Percentiles rank a stretch among this genome's conserved stretches.
These are phyloP conservation scores for Alisma plantagoaquatica DNA, from an alignment of 106 monocot genomes.

Conservation along the genomic window DNA sequence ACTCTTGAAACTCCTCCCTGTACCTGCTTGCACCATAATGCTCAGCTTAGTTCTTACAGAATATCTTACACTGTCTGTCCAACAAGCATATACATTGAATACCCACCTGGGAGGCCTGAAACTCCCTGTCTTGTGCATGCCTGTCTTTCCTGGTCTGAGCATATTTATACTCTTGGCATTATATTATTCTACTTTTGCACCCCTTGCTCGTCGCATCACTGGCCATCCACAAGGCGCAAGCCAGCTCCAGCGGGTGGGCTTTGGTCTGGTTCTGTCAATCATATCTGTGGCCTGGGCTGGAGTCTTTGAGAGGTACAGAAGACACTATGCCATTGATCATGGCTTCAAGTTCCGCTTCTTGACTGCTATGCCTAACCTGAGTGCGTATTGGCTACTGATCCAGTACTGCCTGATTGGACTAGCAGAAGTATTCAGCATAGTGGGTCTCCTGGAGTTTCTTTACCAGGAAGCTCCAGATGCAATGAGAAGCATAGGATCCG, in stretches of 20 bases:
- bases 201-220: conserved; percentile 5
- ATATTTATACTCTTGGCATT: conserved; percentile 37
- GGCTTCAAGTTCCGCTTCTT: conserved; percentile 46
- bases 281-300: conserved; percentile 75
- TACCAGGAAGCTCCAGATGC: conserved; percentile 96
- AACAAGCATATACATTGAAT: conserved; percentile 58
- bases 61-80: conserved; percentile 77
- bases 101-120: conserved; percentile 29
- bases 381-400: conserved; percentile 87
- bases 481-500: conserved; percentile 78
- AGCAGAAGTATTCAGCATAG: conserved; percentile 84
- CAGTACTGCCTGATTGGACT: conserved; percentile 82
- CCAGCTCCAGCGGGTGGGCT: conserved; percentile 67
- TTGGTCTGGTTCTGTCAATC: conserved; percentile 53
- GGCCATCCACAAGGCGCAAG: conserved; percentile 30
- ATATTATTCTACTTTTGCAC: conserved; percentile 33
- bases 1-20: conserved; percentile 61
- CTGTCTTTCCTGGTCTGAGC: conserved; percentile 47
- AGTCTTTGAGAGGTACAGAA: conserved; percentile 62
- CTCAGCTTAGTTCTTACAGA: conserved; percentile 88
- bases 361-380: conserved; percentile 58
- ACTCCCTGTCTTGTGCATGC: conserved; percentile 69
- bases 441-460: conserved; percentile 79
- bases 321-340: conserved; percentile 59
- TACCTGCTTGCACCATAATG: conserved; percentile 75